Evolutionary conservation across 2,329 filamentous ascomycete genomes (phyloP).

Genomic region (Dichotomopilus funicola): DNA sequence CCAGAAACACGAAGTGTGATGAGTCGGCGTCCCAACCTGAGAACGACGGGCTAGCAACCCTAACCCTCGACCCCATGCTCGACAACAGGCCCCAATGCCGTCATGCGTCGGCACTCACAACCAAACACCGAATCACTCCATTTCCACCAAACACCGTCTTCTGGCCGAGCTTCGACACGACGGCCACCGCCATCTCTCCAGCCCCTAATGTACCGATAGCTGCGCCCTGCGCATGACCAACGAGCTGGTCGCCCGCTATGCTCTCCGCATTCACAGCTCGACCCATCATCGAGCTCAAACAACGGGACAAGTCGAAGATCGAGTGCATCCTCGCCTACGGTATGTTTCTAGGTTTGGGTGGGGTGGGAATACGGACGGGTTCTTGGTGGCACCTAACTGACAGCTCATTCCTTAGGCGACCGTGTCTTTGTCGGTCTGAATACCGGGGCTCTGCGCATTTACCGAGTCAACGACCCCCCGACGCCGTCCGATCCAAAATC

Average conservation of each 20-base stretch:
- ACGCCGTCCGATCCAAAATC: slow-evolving; percentile 27
- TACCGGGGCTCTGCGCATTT: slow-evolving; percentile 81
- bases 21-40: too few species aligned
- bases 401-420: slow-evolving; percentile 53
- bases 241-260: slow-evolving; percentile 55
- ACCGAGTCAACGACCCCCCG: slow-evolving; percentile 70
- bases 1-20: too few species aligned
- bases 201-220: slow-evolving; percentile 19
- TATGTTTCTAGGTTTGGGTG: slow-evolving; percentile 30
- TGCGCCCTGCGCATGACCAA: slow-evolving; percentile 9
- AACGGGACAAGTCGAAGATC: slow-evolving; percentile 93
- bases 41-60: background rate
- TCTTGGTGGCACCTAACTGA: slow-evolving; percentile 1
- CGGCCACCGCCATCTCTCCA: too few species aligned
- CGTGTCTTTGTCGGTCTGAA: slow-evolving; percentile 87
- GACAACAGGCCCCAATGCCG: slow-evolving; percentile 1
- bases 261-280: slow-evolving; percentile 96
- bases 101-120: background rate
- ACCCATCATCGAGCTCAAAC: slow-evolving; percentile 93
- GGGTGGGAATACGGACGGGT: background rate
- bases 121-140: background rate
- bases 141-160: background rate
- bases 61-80: background rate
- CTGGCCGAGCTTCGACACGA: background rate
- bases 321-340: slow-evolving; percentile 91